Base-by-base conservation (phyloP, 2,329 filamentous ascomycete species). In the Alternaria gaisen region DNA sequence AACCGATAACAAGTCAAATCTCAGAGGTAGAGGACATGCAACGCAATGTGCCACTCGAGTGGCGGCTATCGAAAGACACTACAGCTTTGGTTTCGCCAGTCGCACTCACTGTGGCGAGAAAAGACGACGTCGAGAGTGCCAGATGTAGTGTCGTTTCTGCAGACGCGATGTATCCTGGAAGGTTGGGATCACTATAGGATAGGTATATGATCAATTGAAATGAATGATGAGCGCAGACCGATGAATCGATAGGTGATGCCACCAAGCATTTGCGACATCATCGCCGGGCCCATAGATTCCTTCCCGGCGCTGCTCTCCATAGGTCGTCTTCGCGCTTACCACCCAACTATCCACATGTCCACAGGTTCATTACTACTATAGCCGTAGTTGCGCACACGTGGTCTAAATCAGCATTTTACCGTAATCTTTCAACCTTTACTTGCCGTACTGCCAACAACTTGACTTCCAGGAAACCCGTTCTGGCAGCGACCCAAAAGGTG, bases 21-120 rank as follows among this genome's bases (percentile, higher is more conserved):
- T 60, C 55, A 5, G 53, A 63, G n/a, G 24, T 60, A 1, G 59
- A 62, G 52, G 32, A 42, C 8, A 54, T 48, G 48, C 62, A 62
- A 22, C 38, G 24, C 14, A 61, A 61, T 18, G 51, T 64, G 1
- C 58, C 61, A 28, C 30, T 47, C 7, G 54, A 64, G 41, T 64
- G 61, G 61, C 43, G 56, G 4, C 42, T 61, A n/a, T 58, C 41
- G 7, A 43, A 26, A 14, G 50, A 48, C 6, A 32, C 56, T 5
- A 36, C 43, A 30, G 42, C 42, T 4, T 26, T 41, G 3, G 54
- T 56, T 5, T 56, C 46, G 2, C 54, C 38, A 6, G 30, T 52
- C 26, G 54, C 44, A 1, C 38, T 56, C 9, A 43, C 38, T 34
- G n/a, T 36, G 14, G 9, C 30, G 46, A 48, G n/a, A 28, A 3